Evolutionary conservation across 805 yeast genomes (phyloP), one percentile per base, ranked within the genome.

Genomic region (Kuraishia piskuri): DNA sequence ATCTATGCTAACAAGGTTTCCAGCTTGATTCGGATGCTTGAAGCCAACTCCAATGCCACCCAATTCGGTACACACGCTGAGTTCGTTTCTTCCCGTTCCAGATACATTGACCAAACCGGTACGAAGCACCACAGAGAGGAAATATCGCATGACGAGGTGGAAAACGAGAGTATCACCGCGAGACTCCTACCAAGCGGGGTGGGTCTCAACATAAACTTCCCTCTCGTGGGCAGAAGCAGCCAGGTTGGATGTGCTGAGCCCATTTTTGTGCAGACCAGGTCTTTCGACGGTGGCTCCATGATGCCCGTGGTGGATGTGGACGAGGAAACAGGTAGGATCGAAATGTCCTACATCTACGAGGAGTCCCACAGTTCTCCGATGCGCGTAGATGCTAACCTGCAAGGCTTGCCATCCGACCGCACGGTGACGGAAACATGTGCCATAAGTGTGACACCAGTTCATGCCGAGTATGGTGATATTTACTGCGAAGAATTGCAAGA

Each of bases 131-230:
- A 48, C 23, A 52, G 37, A 48, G 45, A 20, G 44, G 40, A 25
- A 20, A 21, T n/a, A 10, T 14, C 20, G 6, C 56, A 54, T 48
- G 54, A 54, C 37, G 19, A n/a, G 10, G 44, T 25, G 8, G 56
- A 51, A 24, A 21, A 12, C 23, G 21, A n/a, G 24, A 51, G 52
- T 36, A n/a, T 14, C 21, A 36, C 40, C 2, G 54, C 56, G n/a
- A 66, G 73, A 59, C 59, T 70, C 31, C 65, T 78, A 55, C 83
- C 83, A 49, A 56, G 68, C 50, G 75, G 76, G 48, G 72, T 71
- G 51, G 82, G 82, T 54, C 54, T 78, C 52, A 77, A 74, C 57
- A 74, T 78, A 50, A 78, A 78, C 61, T 66, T 75, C 59, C 80
- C 81, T 50, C 49, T 55, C 45, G 78, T 75, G 45, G 72, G 74